Evolutionary conservation across 345 rosid genomes (phyloP), one percentile per base, ranked within the genome.

Genomic region (Salix viminalis): DNA sequence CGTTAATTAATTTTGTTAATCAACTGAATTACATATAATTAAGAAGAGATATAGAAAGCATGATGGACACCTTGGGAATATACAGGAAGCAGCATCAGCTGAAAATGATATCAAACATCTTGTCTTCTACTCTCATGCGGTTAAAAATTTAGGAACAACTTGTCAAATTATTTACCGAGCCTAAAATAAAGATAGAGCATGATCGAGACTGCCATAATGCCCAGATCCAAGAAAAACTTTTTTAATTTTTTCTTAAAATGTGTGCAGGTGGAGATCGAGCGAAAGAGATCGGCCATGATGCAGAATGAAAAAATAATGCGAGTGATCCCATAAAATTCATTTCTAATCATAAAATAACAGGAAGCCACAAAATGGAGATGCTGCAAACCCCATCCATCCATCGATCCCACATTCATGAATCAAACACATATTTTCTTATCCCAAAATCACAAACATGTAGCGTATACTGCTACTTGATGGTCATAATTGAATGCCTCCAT

Each of bases 401-500:
- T 44, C 36, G 6, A 44, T 12, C 18, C 24, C 69, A 36, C 79
- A 72, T 60, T 77, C 76, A 72, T 71, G 77, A 79, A 76, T 77
- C 64, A 71, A 67, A 61, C 6, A 58, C 54, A 28, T 28, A 48
- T 39, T 68, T 48, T 70, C 73, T 66, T 61, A 67, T 61, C 66
- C 70, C 67, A 68, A 66, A 54, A 65, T 67, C 14, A 52, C 24
- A 21, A 16, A 70, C 21, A 50, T 28, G 5, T 24, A 52, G 39
- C 65, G 67, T 56, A 81, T 75, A 81, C 46, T 21, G 81, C 26
- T 73, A 81, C 30, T 28, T 28, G 30, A 28, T 28, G 30, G 30
- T 28, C 30, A 28, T 77, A 76, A 81, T 77, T 79, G 82, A 81
- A 69, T 72, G 65, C 69, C 81, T 39, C 89, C 89, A 86, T 82